Evolutionary conservation across 2,329 filamentous ascomycete genomes (phyloP), one percentile per base, ranked within the genome.

Genomic region (Ustilaginoidea virens): DNA sequence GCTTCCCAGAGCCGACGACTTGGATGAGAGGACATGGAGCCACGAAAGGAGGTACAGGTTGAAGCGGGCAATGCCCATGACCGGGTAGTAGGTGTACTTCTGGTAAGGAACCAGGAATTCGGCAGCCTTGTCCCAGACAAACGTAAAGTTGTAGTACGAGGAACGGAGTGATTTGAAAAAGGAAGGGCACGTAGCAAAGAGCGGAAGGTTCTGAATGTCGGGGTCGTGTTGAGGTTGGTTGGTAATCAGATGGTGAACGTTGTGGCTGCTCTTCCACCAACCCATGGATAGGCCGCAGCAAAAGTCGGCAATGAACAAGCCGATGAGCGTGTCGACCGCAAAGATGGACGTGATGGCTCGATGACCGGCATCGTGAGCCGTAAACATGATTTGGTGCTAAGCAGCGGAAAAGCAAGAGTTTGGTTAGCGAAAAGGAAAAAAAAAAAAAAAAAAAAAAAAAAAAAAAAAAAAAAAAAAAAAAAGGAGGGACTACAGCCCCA

Each of bases 351-450:
- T 74, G 35, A 78, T 76, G 34, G 67, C 70, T 17, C 62, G 56
- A 41, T 76, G 73, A 3, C 69, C 72, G 7, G 70, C 71, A 39
- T 78, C 73, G 42, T 78, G 72, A 4, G 71, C 72, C 1, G 65
- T 63, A 47, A 77, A 78, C 66, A 77, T 74, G 51, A 77, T 66
- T 53, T 76, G 72, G 41, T 76, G 71, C 69, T 68, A n/a, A n/a
- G n/a, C n/a, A n/a, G n/a, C n/a, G n/a, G n/a, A n/a, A n/a, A n/a
- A n/a, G n/a, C n/a, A n/a, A n/a, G n/a, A n/a, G n/a, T n/a, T n/a
- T n/a, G n/a, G n/a, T n/a, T n/a, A n/a, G n/a, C n/a, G n/a, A n/a
- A n/a, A n/a, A n/a, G n/a, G n/a, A n/a, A n/a, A n/a, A n/a, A n/a
- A n/a, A n/a, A n/a, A n/a, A n/a, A n/a, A n/a, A n/a, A n/a, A n/a